Conservation (phyloP, 2,329 filamentous ascomycete species). For the Pseudogymnoascus sp. region DNA sequence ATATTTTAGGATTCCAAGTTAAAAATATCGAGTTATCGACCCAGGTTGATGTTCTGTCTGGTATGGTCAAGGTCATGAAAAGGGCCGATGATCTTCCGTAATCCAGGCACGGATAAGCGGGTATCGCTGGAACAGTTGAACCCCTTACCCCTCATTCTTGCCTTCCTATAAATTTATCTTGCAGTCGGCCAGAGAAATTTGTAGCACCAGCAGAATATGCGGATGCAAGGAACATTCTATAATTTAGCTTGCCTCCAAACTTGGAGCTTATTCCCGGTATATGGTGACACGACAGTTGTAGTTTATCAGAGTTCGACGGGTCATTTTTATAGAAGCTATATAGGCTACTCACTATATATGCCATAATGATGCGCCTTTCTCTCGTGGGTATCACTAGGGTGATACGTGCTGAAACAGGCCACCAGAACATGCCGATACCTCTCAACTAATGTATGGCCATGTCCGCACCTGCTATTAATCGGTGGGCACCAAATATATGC, state of each 20-base stretch:
- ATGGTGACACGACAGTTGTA: not conserved
- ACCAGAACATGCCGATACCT: not conserved
- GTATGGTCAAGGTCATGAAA: not conserved
- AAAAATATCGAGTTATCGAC: not conserved
- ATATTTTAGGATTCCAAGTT: not conserved
- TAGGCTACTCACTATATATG: not conserved
- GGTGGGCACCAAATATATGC: not conserved
- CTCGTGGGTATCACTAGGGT: not conserved
- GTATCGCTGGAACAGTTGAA: not conserved
- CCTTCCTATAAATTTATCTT: not conserved
- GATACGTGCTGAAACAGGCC: not conserved
- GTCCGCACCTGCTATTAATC: not conserved
- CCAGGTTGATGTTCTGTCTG: not conserved
- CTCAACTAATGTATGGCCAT: not conserved
- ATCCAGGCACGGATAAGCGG: not conserved
- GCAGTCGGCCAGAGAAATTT: not conserved
- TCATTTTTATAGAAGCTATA: not conserved
- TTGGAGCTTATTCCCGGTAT: not conserved
- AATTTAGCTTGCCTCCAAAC: not conserved
- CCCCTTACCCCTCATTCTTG: not conserved
- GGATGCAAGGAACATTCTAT: not conserved
- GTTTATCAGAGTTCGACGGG: not conserved
- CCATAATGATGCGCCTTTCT: not conserved
- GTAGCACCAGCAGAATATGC: not conserved
- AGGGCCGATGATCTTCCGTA: constrained; percentile 2